These are phyloP conservation scores for Globisporangium iwayamae DNA, from an alignment of 352 stramenopile species.

Conservation along the genomic window DNA sequence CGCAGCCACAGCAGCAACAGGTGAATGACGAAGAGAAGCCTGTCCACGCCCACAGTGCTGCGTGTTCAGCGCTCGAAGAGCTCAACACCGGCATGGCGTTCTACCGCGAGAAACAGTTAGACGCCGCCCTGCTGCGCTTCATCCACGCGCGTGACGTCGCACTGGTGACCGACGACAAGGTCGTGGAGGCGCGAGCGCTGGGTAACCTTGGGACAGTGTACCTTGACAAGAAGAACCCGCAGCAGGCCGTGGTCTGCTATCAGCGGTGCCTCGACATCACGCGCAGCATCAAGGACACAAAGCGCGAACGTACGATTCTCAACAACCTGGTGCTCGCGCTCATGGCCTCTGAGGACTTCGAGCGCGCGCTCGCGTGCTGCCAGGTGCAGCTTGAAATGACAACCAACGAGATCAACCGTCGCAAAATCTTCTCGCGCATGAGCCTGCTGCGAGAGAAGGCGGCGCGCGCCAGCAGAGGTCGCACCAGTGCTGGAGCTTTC, in stretches of 20 bases:
- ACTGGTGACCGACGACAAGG: slow-evolving; percentile 34
- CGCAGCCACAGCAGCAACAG: neutral
- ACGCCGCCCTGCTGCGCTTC: slow-evolving; percentile 62
- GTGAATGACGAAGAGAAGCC: neutral
- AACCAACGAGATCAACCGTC: slow-evolving; percentile 61
- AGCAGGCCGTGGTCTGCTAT: slow-evolving; percentile 72
- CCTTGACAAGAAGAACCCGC: slow-evolving; percentile 63
- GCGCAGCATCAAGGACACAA: slow-evolving; percentile 62
- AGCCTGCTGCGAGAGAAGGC: slow-evolving; percentile 53
- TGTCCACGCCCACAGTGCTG: slow-evolving; percentile 14
- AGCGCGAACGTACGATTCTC: slow-evolving; percentile 77
- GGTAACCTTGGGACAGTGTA: slow-evolving; percentile 79
- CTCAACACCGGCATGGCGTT: slow-evolving; percentile 74
- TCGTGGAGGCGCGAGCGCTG: slow-evolving; percentile 70
- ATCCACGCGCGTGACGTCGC: slow-evolving; percentile 61
- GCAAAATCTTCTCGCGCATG: slow-evolving; percentile 80
- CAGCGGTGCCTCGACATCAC: slow-evolving; percentile 76
- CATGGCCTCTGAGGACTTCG: slow-evolving; percentile 58
- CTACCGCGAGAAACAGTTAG: slow-evolving; percentile 65
- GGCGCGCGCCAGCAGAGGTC: slow-evolving; percentile 17
- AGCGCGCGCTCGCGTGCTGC: slow-evolving; percentile 53
- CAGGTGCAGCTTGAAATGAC: slow-evolving; percentile 70
- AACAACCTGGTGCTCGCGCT: slow-evolving; percentile 82
- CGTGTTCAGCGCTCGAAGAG: slow-evolving; percentile 50
- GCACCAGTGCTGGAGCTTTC: neutral